Evolutionary conservation across 2,329 filamentous ascomycete genomes (phyloP).

Genomic region (Macrophomina tecta): DNA sequence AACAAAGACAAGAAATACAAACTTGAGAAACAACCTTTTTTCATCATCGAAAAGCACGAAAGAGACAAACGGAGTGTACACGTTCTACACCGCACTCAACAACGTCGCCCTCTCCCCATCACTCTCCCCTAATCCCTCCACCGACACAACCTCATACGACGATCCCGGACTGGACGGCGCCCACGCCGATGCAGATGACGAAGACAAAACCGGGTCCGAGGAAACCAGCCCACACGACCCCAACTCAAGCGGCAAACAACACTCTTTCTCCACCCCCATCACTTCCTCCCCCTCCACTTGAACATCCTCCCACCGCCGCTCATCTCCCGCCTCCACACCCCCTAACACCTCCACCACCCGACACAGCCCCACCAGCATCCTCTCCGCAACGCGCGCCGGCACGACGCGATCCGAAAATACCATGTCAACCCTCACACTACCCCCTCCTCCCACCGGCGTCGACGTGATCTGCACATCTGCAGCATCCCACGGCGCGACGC

Average conservation of each 20-base stretch:
- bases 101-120: too few species aligned
- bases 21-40: too few species aligned
- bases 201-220: constrained; percentile 64
- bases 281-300: background rate
- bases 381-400: background rate
- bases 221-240: constrained; percentile 43
- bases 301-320: background rate
- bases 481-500: constrained; percentile 56
- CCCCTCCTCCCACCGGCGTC: background rate
- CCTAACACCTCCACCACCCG: background rate
- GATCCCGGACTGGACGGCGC: constrained; percentile 59
- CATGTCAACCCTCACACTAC: background rate
- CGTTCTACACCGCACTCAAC: too few species aligned
- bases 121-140: constrained; percentile 59
- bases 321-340: background rate
- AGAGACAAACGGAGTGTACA: too few species aligned
- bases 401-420: background rate
- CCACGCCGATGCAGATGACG: constrained; percentile 53
- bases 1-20: too few species aligned
- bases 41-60: too few species aligned
- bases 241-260: constrained; percentile 61
- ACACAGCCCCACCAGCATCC: background rate
- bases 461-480: constrained; percentile 27
- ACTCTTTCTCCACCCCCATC: background rate
- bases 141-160: constrained; percentile 66